A percentile compares a stretch with the other conserved stretches of the same genome.
Evolutionary conservation across 2,329 filamentous ascomycete species (phyloP).

Genomic region (Talaromyces atroroseus): DNA sequence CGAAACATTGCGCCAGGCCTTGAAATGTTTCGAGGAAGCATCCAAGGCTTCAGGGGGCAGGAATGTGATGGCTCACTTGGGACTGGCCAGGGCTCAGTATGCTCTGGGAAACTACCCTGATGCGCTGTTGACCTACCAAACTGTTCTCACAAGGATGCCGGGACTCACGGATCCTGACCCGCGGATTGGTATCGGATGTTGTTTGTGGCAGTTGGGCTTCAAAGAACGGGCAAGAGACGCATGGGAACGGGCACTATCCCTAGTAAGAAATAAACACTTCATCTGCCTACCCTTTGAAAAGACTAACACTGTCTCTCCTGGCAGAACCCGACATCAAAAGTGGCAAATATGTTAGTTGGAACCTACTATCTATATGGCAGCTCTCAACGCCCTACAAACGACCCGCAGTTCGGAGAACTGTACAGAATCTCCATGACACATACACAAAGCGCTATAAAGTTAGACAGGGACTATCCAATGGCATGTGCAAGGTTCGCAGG

Average conservation of each 20-base stretch:
- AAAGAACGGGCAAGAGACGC: constrained; percentile 87
- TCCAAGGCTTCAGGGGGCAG: constrained; percentile 75
- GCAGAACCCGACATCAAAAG: constrained; percentile 71
- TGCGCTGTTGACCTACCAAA: constrained; percentile 78
- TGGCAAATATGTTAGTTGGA: constrained; percentile 83
- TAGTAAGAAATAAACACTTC: constrained; percentile 44
- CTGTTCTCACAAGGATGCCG: constrained; percentile 78
- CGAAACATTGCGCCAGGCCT: constrained; percentile 75
- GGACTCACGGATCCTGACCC: constrained; percentile 88
- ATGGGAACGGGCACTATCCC: constrained; percentile 81
- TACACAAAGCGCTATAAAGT: constrained; percentile 87
- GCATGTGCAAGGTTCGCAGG: constrained; percentile 85
- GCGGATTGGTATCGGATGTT: constrained; percentile 91
- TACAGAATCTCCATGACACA: constrained; percentile 96
- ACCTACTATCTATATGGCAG: constrained; percentile 86
- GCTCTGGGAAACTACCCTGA: constrained; percentile 82
- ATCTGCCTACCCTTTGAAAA: not conserved
- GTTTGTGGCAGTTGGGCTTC: constrained; percentile 92
- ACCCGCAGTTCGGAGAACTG: constrained; percentile 73
- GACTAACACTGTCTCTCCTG: not conserved
- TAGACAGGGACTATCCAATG: constrained; percentile 84
- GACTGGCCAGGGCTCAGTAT: constrained; percentile 79
- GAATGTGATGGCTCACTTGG: constrained; percentile 89
- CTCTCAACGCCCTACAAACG: constrained; percentile 73
- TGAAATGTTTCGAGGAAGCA: constrained; percentile 94